Base-by-base conservation (phyloP, 2,329 filamentous ascomycete species). In the Alternaria brassicicola region DNA sequence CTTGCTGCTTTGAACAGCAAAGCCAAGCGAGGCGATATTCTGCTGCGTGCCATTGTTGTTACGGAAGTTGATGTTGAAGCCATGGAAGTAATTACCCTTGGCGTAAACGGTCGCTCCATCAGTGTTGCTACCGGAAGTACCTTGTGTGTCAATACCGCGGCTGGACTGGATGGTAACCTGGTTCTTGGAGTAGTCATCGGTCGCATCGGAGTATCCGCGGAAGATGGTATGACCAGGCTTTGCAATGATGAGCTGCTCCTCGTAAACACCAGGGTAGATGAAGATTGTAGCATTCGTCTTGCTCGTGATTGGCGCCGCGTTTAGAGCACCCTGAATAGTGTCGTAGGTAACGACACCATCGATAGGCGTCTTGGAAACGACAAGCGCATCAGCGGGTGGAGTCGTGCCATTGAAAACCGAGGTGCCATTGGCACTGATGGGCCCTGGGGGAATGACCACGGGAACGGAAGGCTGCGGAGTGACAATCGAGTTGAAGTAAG, bases 1-100 rank as follows among this genome's bases (percentile, higher is more conserved):
- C 65, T 78, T 79, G 71, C 76, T 79, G 48, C 75, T 78, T 64
- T 76, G 70, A 35, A 79, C 76, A n/a, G 73, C 78, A 36, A 79
- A 79, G 5, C 76, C 78, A 6, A 79, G 71, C 0, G 76, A 76
- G 17, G 78, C 78, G 39, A 76, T 76, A 56, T 77, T 66, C 51
- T 78, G 68, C 36, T 71, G 62, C 0, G 73, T 78, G 19, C 76
- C 77, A 52, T 74, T 74, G 23, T 72, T 75, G 61, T 80, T 79
- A 25, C 70, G 65, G 52, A 79, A 78, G 55, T 80, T 78, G 64
- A 79, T 75, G 56, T 79, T 79, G 62, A 74, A 73, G 0, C 74
- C 75, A 42, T 76, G 70, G 55, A 79, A 76, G 65, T 78, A 77
- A 52, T 79, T 79, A 9, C 77, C 77, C 1, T 70, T 78, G 3